Evolutionary conservation across 345 rosid genomes (phyloP).

Genomic region (Brassica juncea): DNA sequence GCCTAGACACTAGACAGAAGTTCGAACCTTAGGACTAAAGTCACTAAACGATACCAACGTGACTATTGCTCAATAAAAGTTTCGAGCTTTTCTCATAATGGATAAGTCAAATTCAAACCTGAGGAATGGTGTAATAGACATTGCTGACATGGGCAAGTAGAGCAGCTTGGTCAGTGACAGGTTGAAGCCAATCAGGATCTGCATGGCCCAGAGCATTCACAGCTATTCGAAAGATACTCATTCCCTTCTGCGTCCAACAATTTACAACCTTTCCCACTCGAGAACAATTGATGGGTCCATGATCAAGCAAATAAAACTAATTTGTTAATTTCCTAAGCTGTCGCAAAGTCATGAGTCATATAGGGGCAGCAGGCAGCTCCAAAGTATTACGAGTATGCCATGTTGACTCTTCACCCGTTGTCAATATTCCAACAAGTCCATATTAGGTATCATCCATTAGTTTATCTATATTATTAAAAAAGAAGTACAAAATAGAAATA

Average conservation of each 20-base stretch:
- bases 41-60: not conserved
- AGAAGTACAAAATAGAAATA: too few relatives aligned
- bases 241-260: conserved; percentile 73
- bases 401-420: conserved; percentile 9
- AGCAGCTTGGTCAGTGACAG: conserved; percentile 68
- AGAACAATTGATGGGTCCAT: conserved; percentile 19
- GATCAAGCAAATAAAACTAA: not conserved
- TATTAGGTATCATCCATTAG: not conserved
- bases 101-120: too few relatives aligned
- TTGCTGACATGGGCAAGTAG: conserved; percentile 78
- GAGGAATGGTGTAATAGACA: not conserved
- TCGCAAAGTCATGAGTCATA: not conserved
- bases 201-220: conserved; percentile 81
- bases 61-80: conserved; percentile 39
- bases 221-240: conserved; percentile 88
- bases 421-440: not conserved
- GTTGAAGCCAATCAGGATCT: conserved; percentile 76
- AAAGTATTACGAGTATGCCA: not conserved
- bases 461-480: not conserved
- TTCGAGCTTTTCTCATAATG: too few relatives aligned
- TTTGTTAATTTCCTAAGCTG: not conserved
- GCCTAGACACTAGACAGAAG: not conserved
- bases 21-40: too few relatives aligned
- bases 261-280: conserved; percentile 72
- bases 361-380: not conserved